Conservation (phyloP, 2,329 filamentous ascomycete genomes). For the Pseudocercospora fijiensis region DNA sequence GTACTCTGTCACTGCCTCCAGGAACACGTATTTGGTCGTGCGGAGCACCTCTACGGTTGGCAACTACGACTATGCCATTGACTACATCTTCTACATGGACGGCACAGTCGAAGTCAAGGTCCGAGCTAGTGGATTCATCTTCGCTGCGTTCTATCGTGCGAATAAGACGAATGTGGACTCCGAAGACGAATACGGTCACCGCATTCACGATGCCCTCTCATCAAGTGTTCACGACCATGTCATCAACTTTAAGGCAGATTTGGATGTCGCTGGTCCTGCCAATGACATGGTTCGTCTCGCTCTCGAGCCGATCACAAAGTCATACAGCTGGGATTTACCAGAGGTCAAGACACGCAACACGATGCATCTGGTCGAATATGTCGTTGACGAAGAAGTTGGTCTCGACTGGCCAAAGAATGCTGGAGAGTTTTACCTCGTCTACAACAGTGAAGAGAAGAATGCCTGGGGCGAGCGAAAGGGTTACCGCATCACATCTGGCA, state of each 20-base stretch:
- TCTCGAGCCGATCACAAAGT: conserved; percentile 35
- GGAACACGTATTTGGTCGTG: conserved; percentile 48
- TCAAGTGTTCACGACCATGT: conserved; percentile 43
- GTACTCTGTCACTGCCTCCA: conserved; percentile 47
- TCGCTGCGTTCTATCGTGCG: conserved; percentile 49
- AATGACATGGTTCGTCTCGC: conserved; percentile 40
- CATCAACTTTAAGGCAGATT: conserved; percentile 45
- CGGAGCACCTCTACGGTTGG: conserved; percentile 53
- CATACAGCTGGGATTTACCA: conserved; percentile 35
- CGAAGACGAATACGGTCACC: conserved; percentile 43
- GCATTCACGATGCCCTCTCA: conserved; percentile 41
- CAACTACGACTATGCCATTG: conserved; percentile 57
- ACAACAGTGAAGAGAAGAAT: conserved; percentile 41
- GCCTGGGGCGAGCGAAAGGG: conserved; percentile 45
- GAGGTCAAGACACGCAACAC: conserved; percentile 34
- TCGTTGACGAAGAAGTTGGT: conserved; percentile 30
- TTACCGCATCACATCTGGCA: conserved; percentile 45
- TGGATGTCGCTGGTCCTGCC: conserved; percentile 40
- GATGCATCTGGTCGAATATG: conserved; percentile 35
- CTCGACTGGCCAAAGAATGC: conserved; percentile 43
- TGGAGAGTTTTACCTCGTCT: conserved; percentile 44
- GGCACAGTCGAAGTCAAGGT: conserved; percentile 55
- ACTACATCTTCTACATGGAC: conserved; percentile 55
- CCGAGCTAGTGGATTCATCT: conserved; percentile 56
- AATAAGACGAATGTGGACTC: conserved; percentile 38